A percentile compares a stretch with the other conserved stretches of the same genome.
Conservation (phyloP, 306 rosid genomes). For the Trifolium pratense region DNA sequence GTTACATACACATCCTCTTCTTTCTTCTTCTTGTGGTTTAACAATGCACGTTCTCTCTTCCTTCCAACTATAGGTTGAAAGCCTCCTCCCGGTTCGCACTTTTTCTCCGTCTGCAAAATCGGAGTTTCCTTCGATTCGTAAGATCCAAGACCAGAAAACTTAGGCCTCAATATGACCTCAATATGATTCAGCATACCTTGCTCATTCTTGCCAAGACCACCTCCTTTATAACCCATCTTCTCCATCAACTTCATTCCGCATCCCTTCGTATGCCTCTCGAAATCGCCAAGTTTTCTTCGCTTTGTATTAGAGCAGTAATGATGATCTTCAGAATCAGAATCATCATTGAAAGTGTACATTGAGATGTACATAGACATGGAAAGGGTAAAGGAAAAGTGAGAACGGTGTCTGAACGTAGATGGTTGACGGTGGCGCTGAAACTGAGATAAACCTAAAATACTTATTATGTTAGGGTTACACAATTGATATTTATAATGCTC, state of each 20-base stretch:
- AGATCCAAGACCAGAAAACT: conserved; percentile 81
- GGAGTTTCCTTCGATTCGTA: conserved; percentile 67
- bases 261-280: conserved; percentile 79
- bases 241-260: conserved; percentile 78
- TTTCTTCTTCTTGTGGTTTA: conserved; percentile 51
- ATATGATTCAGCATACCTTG: conserved; percentile 84
- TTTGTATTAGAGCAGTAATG: too few relatives aligned
- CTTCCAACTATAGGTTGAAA: conserved; percentile 42
- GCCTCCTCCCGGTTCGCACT: conserved; percentile 37
- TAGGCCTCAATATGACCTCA: conserved; percentile 75
- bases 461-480: too few relatives aligned
- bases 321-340: too few relatives aligned
- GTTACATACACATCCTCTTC: conserved; percentile 60
- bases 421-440: too few relatives aligned
- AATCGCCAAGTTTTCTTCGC: too few relatives aligned
- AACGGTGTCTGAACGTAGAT: too few relatives aligned
- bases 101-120: conserved; percentile 52
- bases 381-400: too few relatives aligned
- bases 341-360: too few relatives aligned
- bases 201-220: conserved; percentile 87
- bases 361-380: too few relatives aligned
- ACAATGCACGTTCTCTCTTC: conserved; percentile 61
- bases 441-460: too few relatives aligned
- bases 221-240: conserved; percentile 95
- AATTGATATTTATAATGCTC: too few relatives aligned